phyloP scores from a whole-genome alignment of 192 early-diverging fungal species.

The Phycomyces blakesleeanus region DNA sequence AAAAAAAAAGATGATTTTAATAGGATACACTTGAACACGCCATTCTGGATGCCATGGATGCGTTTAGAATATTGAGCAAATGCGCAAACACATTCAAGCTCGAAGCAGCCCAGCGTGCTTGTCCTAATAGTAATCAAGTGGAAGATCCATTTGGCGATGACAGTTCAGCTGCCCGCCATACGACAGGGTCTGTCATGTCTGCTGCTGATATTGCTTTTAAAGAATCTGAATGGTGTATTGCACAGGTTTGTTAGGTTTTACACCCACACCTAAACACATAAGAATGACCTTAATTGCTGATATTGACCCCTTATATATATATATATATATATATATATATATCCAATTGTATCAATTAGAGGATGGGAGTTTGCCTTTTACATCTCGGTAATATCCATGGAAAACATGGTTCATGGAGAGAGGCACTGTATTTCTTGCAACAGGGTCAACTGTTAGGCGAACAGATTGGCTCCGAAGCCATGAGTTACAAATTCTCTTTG shows the following conservation, averaged over 20 bases:
- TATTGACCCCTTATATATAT: too few species aligned
- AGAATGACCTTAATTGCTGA: too few species aligned
- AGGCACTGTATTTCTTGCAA: slow-evolving; percentile 61
- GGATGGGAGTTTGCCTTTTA: slow-evolving; percentile 44
- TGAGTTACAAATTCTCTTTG: slow-evolving; percentile 38
- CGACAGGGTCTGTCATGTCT: background rate
- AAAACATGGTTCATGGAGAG: slow-evolving; percentile 52
- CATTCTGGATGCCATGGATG: background rate
- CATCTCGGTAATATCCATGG: slow-evolving; percentile 51
- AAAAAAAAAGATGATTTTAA: too few species aligned
- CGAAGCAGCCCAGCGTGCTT: background rate
- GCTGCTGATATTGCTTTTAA: slow-evolving; percentile 26
- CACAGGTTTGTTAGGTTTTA: slow-evolving; percentile 20
- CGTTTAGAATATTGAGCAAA: background rate
- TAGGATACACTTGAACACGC: background rate
- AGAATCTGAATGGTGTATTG: slow-evolving; percentile 28
- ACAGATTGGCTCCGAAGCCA: slow-evolving; percentile 34
- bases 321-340: too few species aligned
- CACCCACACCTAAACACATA: too few species aligned
- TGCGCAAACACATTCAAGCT: background rate
- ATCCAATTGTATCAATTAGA: slow-evolving; percentile 6
- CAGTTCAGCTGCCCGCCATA: background rate
- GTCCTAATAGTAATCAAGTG: background rate
- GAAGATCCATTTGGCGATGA: background rate
- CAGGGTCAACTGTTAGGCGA: slow-evolving; percentile 55